Evolutionary conservation across 306 rosid genomes (phyloP).

Genomic region (Ochetophila trinervis): DNA sequence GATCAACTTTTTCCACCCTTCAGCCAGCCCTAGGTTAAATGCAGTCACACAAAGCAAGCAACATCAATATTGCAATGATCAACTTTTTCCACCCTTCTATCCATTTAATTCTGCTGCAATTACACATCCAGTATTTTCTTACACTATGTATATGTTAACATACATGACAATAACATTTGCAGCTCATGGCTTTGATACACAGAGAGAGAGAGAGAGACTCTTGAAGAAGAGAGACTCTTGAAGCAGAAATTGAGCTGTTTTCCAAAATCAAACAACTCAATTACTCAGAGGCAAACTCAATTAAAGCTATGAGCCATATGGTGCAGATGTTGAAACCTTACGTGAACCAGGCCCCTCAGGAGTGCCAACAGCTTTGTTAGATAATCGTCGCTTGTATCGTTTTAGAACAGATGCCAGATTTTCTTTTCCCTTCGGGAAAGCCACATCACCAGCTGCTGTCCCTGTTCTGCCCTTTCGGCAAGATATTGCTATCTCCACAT

Average conservation of each 20-base stretch:
- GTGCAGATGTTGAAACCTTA: conserved; percentile 43
- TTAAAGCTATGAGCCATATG: conserved; percentile 42
- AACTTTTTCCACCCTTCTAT: not conserved
- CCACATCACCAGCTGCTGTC: conserved; percentile 94
- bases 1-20: too few species aligned
- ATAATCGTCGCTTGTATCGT: conserved; percentile 80
- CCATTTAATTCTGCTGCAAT: conserved; percentile 45
- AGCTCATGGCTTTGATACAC: conserved; percentile 44
- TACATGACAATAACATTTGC: conserved; percentile 47
- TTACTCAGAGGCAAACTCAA: not conserved
- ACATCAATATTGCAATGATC: too few species aligned
- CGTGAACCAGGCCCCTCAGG: conserved; percentile 46
- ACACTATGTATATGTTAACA: conserved; percentile 50
- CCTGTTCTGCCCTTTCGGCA: conserved; percentile 86
- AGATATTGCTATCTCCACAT: conserved; percentile 78
- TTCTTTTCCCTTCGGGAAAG: conserved; percentile 91
- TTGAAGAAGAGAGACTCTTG: conserved; percentile 20
- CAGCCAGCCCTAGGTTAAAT: too few species aligned
- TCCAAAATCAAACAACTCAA: conserved; percentile 38
- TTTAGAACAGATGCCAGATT: conserved; percentile 90
- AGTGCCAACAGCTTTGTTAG: conserved; percentile 51
- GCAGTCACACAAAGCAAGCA: too few species aligned
- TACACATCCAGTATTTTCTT: conserved; percentile 43
- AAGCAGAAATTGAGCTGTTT: conserved; percentile 37
- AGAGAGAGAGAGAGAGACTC: conserved; percentile 15